phyloP scores from a whole-genome alignment of 352 stramenopile species.

The Phytophthora ramorum region DNA sequence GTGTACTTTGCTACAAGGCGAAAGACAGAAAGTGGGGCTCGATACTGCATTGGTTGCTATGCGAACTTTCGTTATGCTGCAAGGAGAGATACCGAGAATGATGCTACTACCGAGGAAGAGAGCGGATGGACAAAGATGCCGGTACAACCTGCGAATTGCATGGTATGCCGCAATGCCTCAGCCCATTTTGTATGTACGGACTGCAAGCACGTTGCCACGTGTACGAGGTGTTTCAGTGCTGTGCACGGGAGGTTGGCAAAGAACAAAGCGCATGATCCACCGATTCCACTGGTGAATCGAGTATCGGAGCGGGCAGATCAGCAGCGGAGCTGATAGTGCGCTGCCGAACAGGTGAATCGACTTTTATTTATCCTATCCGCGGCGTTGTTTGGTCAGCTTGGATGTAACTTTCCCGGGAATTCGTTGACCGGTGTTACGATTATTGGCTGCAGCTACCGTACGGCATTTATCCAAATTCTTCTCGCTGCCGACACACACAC shows the following conservation, averaged over 20 bases:
- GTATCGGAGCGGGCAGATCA: neutral
- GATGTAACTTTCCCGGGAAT: too few species aligned
- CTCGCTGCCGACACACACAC: too few species aligned
- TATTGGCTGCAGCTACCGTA: too few species aligned
- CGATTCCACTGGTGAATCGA: slow-evolving; percentile 16
- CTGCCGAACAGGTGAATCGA: too few species aligned
- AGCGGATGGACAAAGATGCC: slow-evolving; percentile 63
- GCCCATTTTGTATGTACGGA: slow-evolving; percentile 60
- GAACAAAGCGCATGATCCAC: slow-evolving; percentile 18
- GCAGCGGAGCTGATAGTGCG: neutral
- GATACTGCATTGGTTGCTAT: slow-evolving; percentile 74
- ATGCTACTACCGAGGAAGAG: slow-evolving; percentile 18
- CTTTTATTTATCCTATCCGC: too few species aligned
- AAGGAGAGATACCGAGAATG: slow-evolving; percentile 11
- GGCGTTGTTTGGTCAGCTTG: too few species aligned
- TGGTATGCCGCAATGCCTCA: slow-evolving; percentile 59
- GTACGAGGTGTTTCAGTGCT: slow-evolving; percentile 51
- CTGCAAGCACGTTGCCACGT: slow-evolving; percentile 61
- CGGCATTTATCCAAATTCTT: too few species aligned
- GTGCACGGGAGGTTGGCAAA: slow-evolving; percentile 46
- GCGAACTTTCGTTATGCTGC: slow-evolving; percentile 31
- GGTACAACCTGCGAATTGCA: slow-evolving; percentile 60
- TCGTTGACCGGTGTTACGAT: too few species aligned
- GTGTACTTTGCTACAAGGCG: slow-evolving; percentile 65
- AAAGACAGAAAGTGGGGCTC: slow-evolving; percentile 48